Evolutionary conservation across 2,329 filamentous ascomycete species (phyloP), one percentile per base, ranked within the genome.

Genomic region (Ophiostoma perfectum): DNA sequence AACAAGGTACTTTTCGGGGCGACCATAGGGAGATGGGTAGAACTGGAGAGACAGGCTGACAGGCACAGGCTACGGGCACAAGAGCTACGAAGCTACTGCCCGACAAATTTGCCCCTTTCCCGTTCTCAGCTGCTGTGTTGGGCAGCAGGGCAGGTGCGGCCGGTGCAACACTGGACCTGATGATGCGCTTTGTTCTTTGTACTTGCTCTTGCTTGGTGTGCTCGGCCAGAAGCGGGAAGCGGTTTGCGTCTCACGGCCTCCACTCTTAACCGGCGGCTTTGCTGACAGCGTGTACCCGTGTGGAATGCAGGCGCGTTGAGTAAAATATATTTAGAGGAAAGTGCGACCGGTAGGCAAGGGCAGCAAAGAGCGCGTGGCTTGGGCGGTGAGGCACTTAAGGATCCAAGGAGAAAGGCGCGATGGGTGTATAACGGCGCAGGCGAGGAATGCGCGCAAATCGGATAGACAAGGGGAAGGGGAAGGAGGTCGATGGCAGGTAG

Each of bases 111-210:
- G 49, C 60, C 60, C 39, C 60, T 62, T 62, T 62, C 55, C 55
- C 55, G 27, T 39, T 63, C 14, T 12, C 39, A 63, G 60, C 60
- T 16, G 60, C 60, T 62, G 36, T n/a, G 38, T 62, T 62, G 58
- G 58, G 58, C 58, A 62, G 38, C 41, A 41, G 58, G 58, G 58
- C 58, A 62, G 38, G 58, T 62, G 58, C 58, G 58, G 41, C 49
- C 58, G 38, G 38, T 62, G 38, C 58, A 62, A 41, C 55, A 38
- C 55, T 38, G 27, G 55, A 39, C 58, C 58, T 62, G 38, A 39
- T 62, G 58, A 62, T 62, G 36, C 14, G 55, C 36, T 16, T 38
- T 39, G 36, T 62, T 62, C 14, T 62, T 60, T 45, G 27, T 27
- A 27, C 27, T 27, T 27, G 27, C 27, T 27, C 27, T 14, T 16